These are phyloP conservation scores for Cryptococcus wingfieldii DNA, from an alignment of 1,284 basidiomycete genomes.

Conservation along the genomic window DNA sequence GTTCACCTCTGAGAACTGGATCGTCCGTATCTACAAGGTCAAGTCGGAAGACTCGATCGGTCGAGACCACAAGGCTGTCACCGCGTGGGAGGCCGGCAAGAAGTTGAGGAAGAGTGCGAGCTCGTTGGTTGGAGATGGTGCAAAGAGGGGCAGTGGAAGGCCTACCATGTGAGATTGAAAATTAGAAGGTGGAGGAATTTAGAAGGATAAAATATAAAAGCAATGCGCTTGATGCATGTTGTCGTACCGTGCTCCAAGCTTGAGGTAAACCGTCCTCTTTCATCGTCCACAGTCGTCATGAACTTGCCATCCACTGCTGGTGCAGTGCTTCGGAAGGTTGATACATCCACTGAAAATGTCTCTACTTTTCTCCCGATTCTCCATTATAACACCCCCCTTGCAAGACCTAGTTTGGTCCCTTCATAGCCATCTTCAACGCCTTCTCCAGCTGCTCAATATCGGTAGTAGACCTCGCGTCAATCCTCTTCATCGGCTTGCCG, in stretches of 20 bases:
- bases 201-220: not conserved
- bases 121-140: slow-evolving; percentile 4
- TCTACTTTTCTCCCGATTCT: not conserved
- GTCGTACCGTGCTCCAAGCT: no score
- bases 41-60: slow-evolving; percentile 91
- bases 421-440: slow-evolving; percentile 21
- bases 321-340: no score
- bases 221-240: not conserved
- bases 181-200: not conserved
- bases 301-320: no score
- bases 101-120: slow-evolving; percentile 60
- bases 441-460: slow-evolving; percentile 46
- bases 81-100: slow-evolving; percentile 79
- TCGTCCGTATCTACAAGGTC: slow-evolving; percentile 93
- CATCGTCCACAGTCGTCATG: no score
- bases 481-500: slow-evolving; percentile 53
- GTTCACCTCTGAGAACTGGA: slow-evolving; percentile 97
- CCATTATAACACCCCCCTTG: not conserved
- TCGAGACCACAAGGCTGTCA: slow-evolving; percentile 77
- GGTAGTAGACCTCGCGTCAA: slow-evolving; percentile 28
- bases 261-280: no score
- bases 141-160: slow-evolving; percentile 13
- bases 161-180: slow-evolving; percentile 15
- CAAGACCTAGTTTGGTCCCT: slow-evolving; percentile 8
- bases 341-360: not conserved